Evolutionary conservation across 768 basidiomycete genomes (phyloP).

Genomic region (Goffeauzyma gilvescens): DNA sequence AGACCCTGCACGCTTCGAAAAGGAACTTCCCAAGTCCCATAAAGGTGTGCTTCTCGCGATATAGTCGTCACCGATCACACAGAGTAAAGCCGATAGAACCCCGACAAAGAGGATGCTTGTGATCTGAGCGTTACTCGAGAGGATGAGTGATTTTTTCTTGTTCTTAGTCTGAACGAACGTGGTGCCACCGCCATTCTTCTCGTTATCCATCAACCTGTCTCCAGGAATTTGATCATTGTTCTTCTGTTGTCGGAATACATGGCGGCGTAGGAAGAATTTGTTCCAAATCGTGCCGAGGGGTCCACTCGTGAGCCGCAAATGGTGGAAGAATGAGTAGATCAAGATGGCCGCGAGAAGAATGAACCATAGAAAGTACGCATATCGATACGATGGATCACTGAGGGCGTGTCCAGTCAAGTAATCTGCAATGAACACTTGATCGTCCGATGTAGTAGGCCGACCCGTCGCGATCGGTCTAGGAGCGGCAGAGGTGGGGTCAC

Average conservation of each 20-base stretch:
- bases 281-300: slow-evolving; percentile 41
- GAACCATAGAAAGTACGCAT: slow-evolving; percentile 30
- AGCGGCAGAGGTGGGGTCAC: not conserved
- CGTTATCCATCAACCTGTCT: not conserved
- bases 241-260: slow-evolving; percentile 43
- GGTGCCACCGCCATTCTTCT: slow-evolving; percentile 13
- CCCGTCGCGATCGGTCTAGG: slow-evolving; percentile 6
- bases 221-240: slow-evolving; percentile 35
- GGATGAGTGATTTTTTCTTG: slow-evolving; percentile 13
- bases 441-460: slow-evolving; percentile 19
- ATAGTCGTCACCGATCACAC: slow-evolving; percentile 51
- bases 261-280: slow-evolving; percentile 43
- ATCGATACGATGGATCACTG: slow-evolving; percentile 29
- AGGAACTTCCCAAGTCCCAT: slow-evolving; percentile 34
- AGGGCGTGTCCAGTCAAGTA: not conserved
- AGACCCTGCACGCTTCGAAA: slow-evolving; percentile 25
- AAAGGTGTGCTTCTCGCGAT: slow-evolving; percentile 39
- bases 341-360: slow-evolving; percentile 18
- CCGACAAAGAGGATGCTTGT: slow-evolving; percentile 38
- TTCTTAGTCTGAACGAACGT: too few species aligned
- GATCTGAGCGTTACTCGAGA: slow-evolving; percentile 50
- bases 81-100: slow-evolving; percentile 36
- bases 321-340: slow-evolving; percentile 25
- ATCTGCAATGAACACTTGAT: slow-evolving; percentile 22
- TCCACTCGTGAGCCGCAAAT: slow-evolving; percentile 23